Evolutionary conservation across 2,329 filamentous ascomycete genomes (phyloP).

Genomic region (Hypoxylon sp.): DNA sequence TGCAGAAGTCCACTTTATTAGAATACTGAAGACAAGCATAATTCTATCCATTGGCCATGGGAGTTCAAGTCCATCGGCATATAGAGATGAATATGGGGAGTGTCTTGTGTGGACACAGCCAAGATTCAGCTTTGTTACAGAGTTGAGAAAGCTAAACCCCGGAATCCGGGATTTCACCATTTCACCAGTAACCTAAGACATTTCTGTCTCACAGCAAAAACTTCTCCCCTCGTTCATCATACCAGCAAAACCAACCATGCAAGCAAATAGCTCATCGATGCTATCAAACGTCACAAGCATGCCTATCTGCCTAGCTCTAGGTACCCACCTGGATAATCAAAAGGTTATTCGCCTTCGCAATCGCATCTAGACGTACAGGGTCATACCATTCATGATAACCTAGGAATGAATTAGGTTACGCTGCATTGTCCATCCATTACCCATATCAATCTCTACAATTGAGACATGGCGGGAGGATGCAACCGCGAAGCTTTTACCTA

Average conservation of each 20-base stretch:
- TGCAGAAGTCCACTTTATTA: slow-evolving; percentile 13
- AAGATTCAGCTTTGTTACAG: neutral
- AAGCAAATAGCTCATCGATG: neutral
- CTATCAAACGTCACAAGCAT: slow-evolving; percentile 6
- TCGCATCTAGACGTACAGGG: neutral
- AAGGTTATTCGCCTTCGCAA: neutral
- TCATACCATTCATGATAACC: slow-evolving; percentile 4
- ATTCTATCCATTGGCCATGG: too few relatives aligned
- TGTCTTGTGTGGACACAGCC: neutral
- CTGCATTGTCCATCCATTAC: too few relatives aligned
- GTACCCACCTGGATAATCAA: too few relatives aligned
- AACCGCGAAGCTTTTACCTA: slow-evolving; percentile 13
- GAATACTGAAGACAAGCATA: neutral
- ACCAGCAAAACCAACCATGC: neutral
- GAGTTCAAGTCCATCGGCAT: too few relatives aligned
- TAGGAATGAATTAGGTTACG: neutral
- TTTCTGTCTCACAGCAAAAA: neutral
- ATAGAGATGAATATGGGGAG: too few relatives aligned
- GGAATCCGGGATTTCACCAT: slow-evolving; percentile 25
- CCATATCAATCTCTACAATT: neutral
- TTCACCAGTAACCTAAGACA: slow-evolving; percentile 13
- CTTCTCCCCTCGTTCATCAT: neutral
- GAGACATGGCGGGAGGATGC: slow-evolving; percentile 9
- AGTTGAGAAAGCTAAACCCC: neutral
- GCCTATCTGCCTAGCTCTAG: neutral